Conservation (phyloP, 768 basidiomycete species). For the Boletus patriciae region DNA sequence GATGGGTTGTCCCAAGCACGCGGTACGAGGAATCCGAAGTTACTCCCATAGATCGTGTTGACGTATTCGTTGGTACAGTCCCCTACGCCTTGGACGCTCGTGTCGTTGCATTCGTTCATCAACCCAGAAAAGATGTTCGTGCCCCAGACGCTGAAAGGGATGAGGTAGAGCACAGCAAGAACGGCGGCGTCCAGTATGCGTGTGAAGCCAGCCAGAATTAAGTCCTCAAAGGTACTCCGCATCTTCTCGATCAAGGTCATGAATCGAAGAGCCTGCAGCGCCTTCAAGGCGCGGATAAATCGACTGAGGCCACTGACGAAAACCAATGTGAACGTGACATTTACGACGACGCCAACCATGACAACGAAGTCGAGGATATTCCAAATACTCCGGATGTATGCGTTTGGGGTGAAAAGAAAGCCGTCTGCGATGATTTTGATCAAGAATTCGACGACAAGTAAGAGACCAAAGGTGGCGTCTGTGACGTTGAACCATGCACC, state of each 20-base stretch:
- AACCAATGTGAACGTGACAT: slow-evolving; percentile 67
- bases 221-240: slow-evolving; percentile 80
- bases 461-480: slow-evolving; percentile 68
- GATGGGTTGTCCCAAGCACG: slow-evolving; percentile 88
- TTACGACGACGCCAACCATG: slow-evolving; percentile 73
- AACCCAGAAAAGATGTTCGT: slow-evolving; percentile 87
- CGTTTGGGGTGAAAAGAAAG: slow-evolving; percentile 86
- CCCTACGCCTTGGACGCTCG: slow-evolving; percentile 44
- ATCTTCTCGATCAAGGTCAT: slow-evolving; percentile 88
- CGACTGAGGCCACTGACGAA: slow-evolving; percentile 79
- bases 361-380: slow-evolving; percentile 88
- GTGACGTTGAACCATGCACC: slow-evolving; percentile 86
- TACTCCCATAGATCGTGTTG: slow-evolving; percentile 57
- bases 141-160: slow-evolving; percentile 92
- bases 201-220: slow-evolving; percentile 82
- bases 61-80: slow-evolving; percentile 77
- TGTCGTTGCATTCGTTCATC: slow-evolving; percentile 85
- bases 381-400: slow-evolving; percentile 90
- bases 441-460: slow-evolving; percentile 76
- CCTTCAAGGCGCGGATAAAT: slow-evolving; percentile 83
- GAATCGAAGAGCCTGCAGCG: slow-evolving; percentile 81
- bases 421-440: slow-evolving; percentile 95
- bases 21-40: slow-evolving; percentile 73
- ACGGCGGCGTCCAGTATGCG: slow-evolving; percentile 89
- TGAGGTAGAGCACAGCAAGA: slow-evolving; percentile 88